Percentiles rank a stretch among this genome's conserved stretches.
These are phyloP conservation scores for Murraya paniculata DNA, from an alignment of 345 rosid species.

Conservation along the genomic window DNA sequence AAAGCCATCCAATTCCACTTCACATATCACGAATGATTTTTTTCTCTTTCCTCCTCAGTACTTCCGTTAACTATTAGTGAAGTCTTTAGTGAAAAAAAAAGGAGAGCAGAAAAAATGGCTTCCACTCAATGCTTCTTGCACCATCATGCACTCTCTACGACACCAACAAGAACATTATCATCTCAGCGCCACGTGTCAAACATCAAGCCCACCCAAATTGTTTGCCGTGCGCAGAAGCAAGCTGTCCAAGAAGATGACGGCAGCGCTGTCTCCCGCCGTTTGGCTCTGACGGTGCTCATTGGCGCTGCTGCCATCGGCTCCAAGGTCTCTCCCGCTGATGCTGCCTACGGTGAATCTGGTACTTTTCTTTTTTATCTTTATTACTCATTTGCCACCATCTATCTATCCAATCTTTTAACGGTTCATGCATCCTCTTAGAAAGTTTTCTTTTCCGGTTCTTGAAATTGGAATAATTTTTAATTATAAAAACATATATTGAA, in stretches of 20 bases:
- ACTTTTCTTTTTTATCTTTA: background rate
- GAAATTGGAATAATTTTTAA: background rate
- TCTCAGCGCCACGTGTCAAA: conserved; percentile 38
- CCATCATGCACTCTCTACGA: conserved; percentile 49
- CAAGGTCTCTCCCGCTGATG: conserved; percentile 89
- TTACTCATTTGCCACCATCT: too few species aligned
- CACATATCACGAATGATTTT: conserved; percentile 12
- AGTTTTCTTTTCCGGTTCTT: background rate
- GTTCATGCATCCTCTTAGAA: background rate
- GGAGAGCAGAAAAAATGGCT: conserved; percentile 40
- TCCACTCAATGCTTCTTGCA: conserved; percentile 68
- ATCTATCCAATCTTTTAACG: too few species aligned
- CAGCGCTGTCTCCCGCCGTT: conserved; percentile 56
- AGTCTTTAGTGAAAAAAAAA: background rate
- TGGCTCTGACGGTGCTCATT: conserved; percentile 74
- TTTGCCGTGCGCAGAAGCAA: conserved; percentile 75
- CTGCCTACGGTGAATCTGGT: conserved; percentile 98
- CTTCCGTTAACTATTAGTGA: background rate
- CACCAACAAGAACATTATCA: conserved; percentile 39
- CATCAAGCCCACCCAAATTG: conserved; percentile 48
- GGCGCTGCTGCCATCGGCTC: conserved; percentile 82
- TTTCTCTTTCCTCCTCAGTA: background rate
- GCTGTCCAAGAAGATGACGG: conserved; percentile 30
- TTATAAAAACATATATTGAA: background rate
- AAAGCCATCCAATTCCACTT: conserved; percentile 41